phyloP scores from a whole-genome alignment of 208 protist genomes.

The Phytomonas sp. region DNA sequence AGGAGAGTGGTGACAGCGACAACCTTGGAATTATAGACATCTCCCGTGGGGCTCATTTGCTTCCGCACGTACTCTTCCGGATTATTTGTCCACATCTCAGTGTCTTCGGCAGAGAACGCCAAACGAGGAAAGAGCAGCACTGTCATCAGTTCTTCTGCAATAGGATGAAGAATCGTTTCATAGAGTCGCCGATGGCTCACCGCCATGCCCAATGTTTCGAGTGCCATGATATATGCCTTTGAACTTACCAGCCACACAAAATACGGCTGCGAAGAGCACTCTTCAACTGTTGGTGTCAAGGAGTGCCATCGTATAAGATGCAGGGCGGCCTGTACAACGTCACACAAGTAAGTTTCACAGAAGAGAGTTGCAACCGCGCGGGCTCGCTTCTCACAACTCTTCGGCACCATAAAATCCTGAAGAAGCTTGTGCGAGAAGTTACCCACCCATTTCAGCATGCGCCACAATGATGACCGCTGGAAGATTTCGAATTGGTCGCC shows the following conservation, averaged over 20 bases:
- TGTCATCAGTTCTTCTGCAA: slow-evolving; percentile 64
- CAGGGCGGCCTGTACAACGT: slow-evolving; percentile 37
- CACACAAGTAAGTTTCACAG: slow-evolving; percentile 21
- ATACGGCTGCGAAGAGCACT: neutral
- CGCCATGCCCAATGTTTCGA: slow-evolving; percentile 56
- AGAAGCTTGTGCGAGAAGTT: slow-evolving; percentile 40
- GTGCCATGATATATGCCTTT: slow-evolving; percentile 76
- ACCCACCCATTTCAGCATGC: slow-evolving; percentile 52
- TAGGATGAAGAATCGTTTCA: slow-evolving; percentile 35
- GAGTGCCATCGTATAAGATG: slow-evolving; percentile 73
- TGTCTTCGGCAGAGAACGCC: slow-evolving; percentile 72
- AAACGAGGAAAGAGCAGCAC: slow-evolving; percentile 84
- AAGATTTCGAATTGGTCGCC: slow-evolving; percentile 56
- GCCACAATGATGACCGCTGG: slow-evolving; percentile 49
- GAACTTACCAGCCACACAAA: slow-evolving; percentile 34
- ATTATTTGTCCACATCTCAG: slow-evolving; percentile 83
- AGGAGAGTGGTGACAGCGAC: slow-evolving; percentile 67
- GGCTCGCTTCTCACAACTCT: slow-evolving; percentile 50
- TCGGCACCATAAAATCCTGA: slow-evolving; percentile 53
- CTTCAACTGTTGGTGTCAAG: slow-evolving; percentile 15
- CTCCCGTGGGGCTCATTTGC: slow-evolving; percentile 64
- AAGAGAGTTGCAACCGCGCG: slow-evolving; percentile 49
- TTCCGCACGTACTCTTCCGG: slow-evolving; percentile 88
- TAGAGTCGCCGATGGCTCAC: slow-evolving; percentile 38
- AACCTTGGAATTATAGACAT: slow-evolving; percentile 78